Evolutionary conservation across 2,329 filamentous ascomycete species (phyloP).

Genomic region (Cercospora citrullina): DNA sequence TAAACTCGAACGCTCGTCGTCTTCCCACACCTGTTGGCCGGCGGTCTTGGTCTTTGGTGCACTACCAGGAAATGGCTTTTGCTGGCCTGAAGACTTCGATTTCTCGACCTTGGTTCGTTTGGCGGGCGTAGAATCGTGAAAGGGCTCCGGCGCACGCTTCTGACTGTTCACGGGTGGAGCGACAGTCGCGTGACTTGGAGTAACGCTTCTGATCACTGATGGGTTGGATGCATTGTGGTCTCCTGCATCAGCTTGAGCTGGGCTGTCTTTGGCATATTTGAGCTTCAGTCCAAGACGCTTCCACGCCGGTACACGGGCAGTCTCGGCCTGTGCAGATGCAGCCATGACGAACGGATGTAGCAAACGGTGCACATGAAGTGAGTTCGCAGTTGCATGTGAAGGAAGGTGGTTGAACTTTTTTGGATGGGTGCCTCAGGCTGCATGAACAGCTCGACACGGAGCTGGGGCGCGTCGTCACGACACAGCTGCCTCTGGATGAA

Average conservation of each 20-base stretch:
- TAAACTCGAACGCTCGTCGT: constrained; percentile 13
- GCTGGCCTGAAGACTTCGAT: constrained; percentile 1
- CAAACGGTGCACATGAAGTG: constrained; percentile 1
- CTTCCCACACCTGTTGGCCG: constrained; percentile 8
- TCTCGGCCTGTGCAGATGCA: background rate
- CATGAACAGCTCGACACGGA: constrained; percentile 2
- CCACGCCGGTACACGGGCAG: constrained; percentile 55
- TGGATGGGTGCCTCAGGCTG: constrained; percentile 10
- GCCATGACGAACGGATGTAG: constrained; percentile 4
- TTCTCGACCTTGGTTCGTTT: constrained; percentile 19
- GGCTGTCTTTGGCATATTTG: constrained; percentile 52
- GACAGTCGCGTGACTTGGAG: background rate
- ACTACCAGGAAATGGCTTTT: constrained; percentile 11
- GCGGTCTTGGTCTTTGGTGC: constrained; percentile 7
- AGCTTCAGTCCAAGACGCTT: constrained; percentile 61
- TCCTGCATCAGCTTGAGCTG: constrained; percentile 17
- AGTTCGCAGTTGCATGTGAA: background rate
- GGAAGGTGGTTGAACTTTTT: constrained; percentile 8
- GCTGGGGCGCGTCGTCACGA: constrained; percentile 13
- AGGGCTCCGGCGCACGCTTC: constrained; percentile 13
- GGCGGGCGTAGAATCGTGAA: constrained; percentile 10
- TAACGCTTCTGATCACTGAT: background rate
- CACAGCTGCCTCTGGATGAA: constrained; percentile 7
- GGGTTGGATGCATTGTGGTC: constrained; percentile 4
- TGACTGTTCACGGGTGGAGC: background rate